These are phyloP conservation scores for Ceratocystis ficicola DNA, from an alignment of 2,329 filamentous ascomycete genomes.

Conservation along the genomic window DNA sequence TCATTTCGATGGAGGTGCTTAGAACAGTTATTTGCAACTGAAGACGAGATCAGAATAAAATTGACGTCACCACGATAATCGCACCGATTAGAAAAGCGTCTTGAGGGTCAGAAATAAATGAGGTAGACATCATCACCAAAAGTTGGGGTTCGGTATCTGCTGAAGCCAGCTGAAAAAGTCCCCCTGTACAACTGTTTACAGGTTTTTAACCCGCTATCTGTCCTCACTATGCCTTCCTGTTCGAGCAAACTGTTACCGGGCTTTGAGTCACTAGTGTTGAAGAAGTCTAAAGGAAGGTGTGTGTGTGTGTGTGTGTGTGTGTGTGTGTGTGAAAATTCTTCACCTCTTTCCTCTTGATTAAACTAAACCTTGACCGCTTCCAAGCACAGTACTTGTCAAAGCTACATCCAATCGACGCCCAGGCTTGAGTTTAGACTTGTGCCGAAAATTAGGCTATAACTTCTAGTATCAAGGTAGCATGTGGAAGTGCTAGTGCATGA, in stretches of 20 bases:
- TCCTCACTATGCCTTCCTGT: background rate
- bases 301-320: too few species aligned
- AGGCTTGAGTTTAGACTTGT: too few species aligned
- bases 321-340: slow-evolving; percentile 5
- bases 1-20: background rate
- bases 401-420: too few species aligned
- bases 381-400: too few species aligned
- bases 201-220: background rate
- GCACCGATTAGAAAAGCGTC: background rate
- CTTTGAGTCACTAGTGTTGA: slow-evolving; percentile 9
- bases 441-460: too few species aligned
- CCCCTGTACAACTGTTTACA: slow-evolving; percentile 3
- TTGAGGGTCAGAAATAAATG: background rate
- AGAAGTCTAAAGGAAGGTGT: slow-evolving; percentile 1
- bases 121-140: background rate
- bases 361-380: background rate
- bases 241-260: background rate
- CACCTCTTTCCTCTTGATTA: background rate
- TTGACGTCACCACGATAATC: slow-evolving; percentile 2
- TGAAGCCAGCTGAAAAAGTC: background rate
- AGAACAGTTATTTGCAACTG: background rate
- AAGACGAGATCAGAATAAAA: background rate
- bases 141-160: too few species aligned
- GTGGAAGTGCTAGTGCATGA: too few species aligned
- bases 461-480: too few species aligned